phyloP scores from a whole-genome alignment of 768 basidiomycete genomes.

The Lactarius sp. region DNA sequence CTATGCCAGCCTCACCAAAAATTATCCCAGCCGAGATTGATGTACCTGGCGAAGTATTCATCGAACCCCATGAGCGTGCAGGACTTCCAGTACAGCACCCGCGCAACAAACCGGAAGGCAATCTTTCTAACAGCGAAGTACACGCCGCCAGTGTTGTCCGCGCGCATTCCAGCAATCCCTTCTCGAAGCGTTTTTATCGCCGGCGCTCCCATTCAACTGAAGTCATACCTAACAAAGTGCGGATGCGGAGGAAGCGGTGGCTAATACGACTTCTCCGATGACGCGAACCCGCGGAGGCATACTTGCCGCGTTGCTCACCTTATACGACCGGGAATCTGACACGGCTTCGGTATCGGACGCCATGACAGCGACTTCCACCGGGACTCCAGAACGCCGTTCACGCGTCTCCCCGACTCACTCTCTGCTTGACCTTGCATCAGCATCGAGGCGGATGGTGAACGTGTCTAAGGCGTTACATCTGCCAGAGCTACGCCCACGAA shows the following conservation, averaged over 20 bases:
- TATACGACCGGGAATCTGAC: constrained; percentile 45
- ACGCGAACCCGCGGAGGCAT: constrained; percentile 43
- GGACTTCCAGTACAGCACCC: constrained; percentile 50
- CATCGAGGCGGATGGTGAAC: constrained; percentile 4
- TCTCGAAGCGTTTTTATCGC: constrained; percentile 8
- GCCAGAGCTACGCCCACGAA: constrained; percentile 29
- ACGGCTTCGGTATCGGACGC: constrained; percentile 11
- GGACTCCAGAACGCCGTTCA: constrained; percentile 27
- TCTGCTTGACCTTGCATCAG: constrained; percentile 18
- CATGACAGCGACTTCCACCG: constrained; percentile 26
- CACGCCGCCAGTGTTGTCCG: constrained; percentile 43
- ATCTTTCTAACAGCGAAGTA: constrained; percentile 22
- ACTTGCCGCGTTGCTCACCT: constrained; percentile 57
- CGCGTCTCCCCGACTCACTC: constrained; percentile 8
- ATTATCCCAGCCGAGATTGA: constrained; percentile 19
- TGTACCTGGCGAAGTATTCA: constrained; percentile 50
- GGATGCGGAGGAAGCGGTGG: constrained; percentile 20
- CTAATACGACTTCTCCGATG: constrained; percentile 23
- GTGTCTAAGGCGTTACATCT: constrained; percentile 15
- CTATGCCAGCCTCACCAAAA: constrained; percentile 15
- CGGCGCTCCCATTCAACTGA: neutral
- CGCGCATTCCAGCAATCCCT: constrained; percentile 35
- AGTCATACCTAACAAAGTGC: neutral
- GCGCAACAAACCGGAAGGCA: constrained; percentile 19
- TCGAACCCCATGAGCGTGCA: constrained; percentile 58